Evolutionary conservation across 2,329 filamentous ascomycete species (phyloP), one percentile per base, ranked within the genome.

Genomic region (Pezicula carpinea): DNA sequence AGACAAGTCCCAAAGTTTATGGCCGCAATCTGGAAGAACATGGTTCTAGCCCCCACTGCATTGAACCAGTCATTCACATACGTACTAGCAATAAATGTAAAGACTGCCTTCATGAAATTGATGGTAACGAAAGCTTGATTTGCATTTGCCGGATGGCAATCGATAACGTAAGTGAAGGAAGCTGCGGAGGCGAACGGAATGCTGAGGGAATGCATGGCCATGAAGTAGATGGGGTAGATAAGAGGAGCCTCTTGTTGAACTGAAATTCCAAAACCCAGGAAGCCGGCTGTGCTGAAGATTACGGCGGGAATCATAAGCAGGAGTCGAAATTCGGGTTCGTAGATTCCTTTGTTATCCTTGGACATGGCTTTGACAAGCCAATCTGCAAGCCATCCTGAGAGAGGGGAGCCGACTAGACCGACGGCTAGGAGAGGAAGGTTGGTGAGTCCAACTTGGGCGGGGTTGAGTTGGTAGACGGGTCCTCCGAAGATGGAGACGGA

Each of bases 341-440:
- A 60, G 32, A 65, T 48, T 14, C 51, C 55, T 17, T 59, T 44
- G 56, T 59, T 46, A 35, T 51, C 19, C 43, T 44, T 29, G 11
- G 56, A 44, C 46, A 58, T 49, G 69, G 72, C 75, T 26, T 72
- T 65, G 33, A 78, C 70, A 53, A 79, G 76, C 10, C 5, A 2
- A 26, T 40, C 38, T 18, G 38, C 38, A 11, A 40, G 17, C 53
- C 69, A 32, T 17, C 38, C 44, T 4, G 15, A 21, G 8, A 38
- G 19, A 2, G 29, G 34, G 13, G 43, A 44, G 6, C 18, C 19
- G 15, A 44, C 11, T 4, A 36, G 35, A 21, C 51, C 52, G 3
- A 57, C 50, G 18, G 36, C 50, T 31, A 56, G 53, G 19, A 55
- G 48, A 3, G 55, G 50, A 7, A 57, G 49, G 31, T 54, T 40